A percentile compares a stretch with the other conserved stretches of the same genome.
Conservation (phyloP, 2,329 filamentous ascomycete genomes). For the Claviceps humidiphila region DNA sequence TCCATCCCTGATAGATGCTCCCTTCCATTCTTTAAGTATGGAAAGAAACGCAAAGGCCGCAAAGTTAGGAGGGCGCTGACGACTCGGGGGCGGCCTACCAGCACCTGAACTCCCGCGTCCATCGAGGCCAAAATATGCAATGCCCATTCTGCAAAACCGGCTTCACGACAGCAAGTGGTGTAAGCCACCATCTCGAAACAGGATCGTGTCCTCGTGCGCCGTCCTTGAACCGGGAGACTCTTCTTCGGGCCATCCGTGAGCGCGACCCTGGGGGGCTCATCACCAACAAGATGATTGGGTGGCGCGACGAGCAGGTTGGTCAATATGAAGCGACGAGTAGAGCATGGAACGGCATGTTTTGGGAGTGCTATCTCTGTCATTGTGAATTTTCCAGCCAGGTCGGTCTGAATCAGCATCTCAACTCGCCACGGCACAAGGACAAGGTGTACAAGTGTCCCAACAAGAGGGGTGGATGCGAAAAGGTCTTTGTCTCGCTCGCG, state of each 20-base stretch:
- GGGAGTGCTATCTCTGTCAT: constrained; percentile 29
- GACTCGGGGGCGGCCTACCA: constrained; percentile 12
- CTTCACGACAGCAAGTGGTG: constrained; percentile 37
- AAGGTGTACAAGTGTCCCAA: constrained; percentile 28
- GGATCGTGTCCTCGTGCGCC: constrained; percentile 34
- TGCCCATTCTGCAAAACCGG: constrained; percentile 41
- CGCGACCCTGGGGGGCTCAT: constrained; percentile 34
- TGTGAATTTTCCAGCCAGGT: constrained; percentile 21
- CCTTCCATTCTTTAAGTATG: no score
- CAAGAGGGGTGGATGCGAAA: constrained; percentile 11
- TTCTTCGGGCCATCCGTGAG: constrained; percentile 31
- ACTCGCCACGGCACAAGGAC: constrained; percentile 29
- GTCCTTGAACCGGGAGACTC: constrained; percentile 29
- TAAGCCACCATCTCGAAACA: constrained; percentile 40
- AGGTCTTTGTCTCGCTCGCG: constrained; percentile 26
- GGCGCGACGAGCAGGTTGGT: constrained; percentile 17
- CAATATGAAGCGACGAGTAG: constrained; percentile 22
- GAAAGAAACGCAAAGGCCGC: no score
- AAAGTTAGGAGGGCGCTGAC: no score
- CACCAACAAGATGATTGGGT: constrained; percentile 35
- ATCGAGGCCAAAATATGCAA: constrained; percentile 28
- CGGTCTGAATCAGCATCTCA: constrained; percentile 36
- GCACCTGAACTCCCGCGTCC: constrained; percentile 41
- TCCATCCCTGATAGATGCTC: no score
- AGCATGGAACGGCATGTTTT: constrained; percentile 28